Evolutionary conservation across 2,329 filamentous ascomycete genomes (phyloP), one percentile per base, ranked within the genome.

Genomic region (Fusarium sp.): DNA sequence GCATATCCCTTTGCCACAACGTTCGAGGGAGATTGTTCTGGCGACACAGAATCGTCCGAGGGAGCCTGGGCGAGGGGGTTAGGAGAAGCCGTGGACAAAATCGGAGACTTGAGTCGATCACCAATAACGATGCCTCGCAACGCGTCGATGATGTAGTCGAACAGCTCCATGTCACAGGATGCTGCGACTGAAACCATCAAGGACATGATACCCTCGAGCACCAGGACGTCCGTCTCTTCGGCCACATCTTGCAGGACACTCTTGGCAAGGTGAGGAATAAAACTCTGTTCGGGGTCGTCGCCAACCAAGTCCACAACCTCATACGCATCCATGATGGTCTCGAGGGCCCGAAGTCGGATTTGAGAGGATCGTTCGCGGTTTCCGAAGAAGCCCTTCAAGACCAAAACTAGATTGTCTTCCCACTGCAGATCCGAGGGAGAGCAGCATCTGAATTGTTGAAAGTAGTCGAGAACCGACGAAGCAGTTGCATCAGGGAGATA

Each of bases 1-100:
- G 95, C 91, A 67, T 94, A 91, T 3, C 92, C 93, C 66, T 88
- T 90, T 0, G 92, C 89, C 54, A 94, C 92, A 48, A 95, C 90
- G 74, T 95, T 94, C 5, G 91, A 91, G 1, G 90, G 88, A 27
- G 91, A 92, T 75, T 88, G 76, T 10, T 82, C 80, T 9, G 82
- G 79, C 0, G 79, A 45, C n/a, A 70, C 61, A 22, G 76, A 48
- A 6, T 72, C 71, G n/a, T 80, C 76, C 7, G 68, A 64, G 18
- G 69, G 63, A 14, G 65, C 39, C 22, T 79, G 76, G 20, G 74
- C 67, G 37, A 77, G 75, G 2, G 73, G 76, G 45, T 70, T 77
- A 58, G 66, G 81, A 52, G 72, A 76, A 18, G 75, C 70, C 5
- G 82, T 77, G 3, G 80, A 78, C n/a, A 79, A 67, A 58, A 82